A percentile compares a stretch with the other conserved stretches of the same genome.
phyloP scores from a whole-genome alignment of 257 asterid genomes.

The Primulina eburnea region DNA sequence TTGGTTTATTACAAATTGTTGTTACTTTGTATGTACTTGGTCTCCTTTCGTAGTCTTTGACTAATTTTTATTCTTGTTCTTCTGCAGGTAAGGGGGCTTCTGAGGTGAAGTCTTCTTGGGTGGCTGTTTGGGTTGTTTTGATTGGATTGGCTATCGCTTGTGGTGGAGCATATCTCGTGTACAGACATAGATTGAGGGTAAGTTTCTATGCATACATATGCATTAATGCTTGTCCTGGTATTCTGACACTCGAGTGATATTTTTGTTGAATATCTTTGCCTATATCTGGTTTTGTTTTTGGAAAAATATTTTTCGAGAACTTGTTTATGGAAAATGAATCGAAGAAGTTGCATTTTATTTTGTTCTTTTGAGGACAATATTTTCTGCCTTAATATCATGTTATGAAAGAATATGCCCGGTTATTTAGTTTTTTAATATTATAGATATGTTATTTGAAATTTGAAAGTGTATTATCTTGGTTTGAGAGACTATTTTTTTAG shows the following conservation, averaged over 20 bases:
- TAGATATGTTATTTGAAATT: background rate
- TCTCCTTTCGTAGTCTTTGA: background rate
- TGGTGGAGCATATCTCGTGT: constrained; percentile 67
- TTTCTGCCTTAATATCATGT: background rate
- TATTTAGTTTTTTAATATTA: too few species aligned
- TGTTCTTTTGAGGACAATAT: too few species aligned
- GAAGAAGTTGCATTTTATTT: too few species aligned
- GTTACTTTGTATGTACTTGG: background rate
- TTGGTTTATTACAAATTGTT: constrained; percentile 30
- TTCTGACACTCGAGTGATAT: background rate
- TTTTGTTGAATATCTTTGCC: background rate
- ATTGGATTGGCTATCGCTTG: constrained; percentile 57
- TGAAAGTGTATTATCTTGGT: background rate
- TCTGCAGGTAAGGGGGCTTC: constrained; percentile 54
- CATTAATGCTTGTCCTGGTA: background rate
- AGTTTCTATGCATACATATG: constrained; percentile 17
- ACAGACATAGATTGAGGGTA: constrained; percentile 71
- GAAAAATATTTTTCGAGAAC: background rate
- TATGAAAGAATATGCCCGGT: background rate
- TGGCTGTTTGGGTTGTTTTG: constrained; percentile 65
- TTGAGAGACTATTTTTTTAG: background rate
- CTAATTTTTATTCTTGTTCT: constrained; percentile 8
- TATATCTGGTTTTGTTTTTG: background rate
- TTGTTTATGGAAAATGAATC: background rate
- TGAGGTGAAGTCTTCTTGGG: constrained; percentile 59